Percentiles rank a stretch among this genome's conserved stretches.
phyloP scores from a whole-genome alignment of 257 asterid genomes.

The Solanum tarapatanum region DNA sequence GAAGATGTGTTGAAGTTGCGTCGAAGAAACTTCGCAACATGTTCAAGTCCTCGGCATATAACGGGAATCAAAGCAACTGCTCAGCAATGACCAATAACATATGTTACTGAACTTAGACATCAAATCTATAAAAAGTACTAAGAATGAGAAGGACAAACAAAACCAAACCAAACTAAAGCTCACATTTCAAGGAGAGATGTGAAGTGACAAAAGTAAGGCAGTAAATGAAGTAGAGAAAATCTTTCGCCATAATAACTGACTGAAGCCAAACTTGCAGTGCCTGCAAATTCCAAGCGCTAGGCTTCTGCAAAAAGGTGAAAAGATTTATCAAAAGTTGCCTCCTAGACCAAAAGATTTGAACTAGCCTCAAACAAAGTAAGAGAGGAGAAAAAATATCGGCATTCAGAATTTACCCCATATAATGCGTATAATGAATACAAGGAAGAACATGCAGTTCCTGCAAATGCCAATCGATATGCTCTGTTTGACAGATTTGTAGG shows the following conservation, averaged over 20 bases:
- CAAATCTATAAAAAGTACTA: neutral
- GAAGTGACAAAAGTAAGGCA: constrained; percentile 74
- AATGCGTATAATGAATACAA: constrained; percentile 58
- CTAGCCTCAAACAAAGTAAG: neutral
- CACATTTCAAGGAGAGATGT: constrained; percentile 72
- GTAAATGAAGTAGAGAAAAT: constrained; percentile 71
- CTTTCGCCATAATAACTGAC: constrained; percentile 61
- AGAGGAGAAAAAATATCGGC: neutral
- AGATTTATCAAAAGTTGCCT: constrained; percentile 12
- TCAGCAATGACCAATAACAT: constrained; percentile 2
- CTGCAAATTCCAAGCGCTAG: constrained; percentile 86
- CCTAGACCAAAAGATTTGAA: neutral
- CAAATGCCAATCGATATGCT: constrained; percentile 64
- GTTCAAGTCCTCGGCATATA: constrained; percentile 65
- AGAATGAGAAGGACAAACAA: neutral
- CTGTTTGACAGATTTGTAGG: constrained; percentile 62
- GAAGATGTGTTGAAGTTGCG: constrained; percentile 74
- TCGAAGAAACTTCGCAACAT: constrained; percentile 75
- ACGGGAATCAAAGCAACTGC: constrained; percentile 89
- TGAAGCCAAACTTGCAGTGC: constrained; percentile 88
- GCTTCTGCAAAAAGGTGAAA: constrained; percentile 46
- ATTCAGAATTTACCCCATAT: constrained; percentile 61
- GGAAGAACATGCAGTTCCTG: constrained; percentile 69
- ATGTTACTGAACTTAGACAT: neutral
- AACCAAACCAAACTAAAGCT: constrained; percentile 6